Base-by-base conservation (phyloP, 495 filamentous ascomycete genomes). In the Pseudomonodictys pantanalensis region DNA sequence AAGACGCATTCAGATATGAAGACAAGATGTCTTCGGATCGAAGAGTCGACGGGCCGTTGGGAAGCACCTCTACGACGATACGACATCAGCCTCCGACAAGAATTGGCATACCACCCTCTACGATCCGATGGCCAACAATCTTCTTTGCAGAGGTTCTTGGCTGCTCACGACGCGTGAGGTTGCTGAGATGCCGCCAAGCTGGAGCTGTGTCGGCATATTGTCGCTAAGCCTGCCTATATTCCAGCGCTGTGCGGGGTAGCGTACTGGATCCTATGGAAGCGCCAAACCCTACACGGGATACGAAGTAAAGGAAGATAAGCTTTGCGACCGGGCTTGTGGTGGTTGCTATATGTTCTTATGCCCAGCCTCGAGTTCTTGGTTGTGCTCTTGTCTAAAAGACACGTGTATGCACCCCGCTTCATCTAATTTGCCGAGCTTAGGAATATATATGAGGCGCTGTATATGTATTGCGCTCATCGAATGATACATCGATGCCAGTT, bases 11-110 rank as follows among this genome's bases (percentile, higher is more conserved):
- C 17, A 38, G 28, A 61, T 46, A 48, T 61, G 56, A 60, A 55
- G n/a, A n/a, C n/a, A 41, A 18, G 38, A 18, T 29, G 58, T 61
- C 58, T 49, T 55, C 50, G 28, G 58, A 55, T 47, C 41, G 55
- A 39, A 22, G 6, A 29, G 7, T 54, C 39, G 8, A 41, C 49
- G 47, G 48, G 8, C 33, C 48, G 57, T 10, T 52, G 48, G 49
- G 24, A 47, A 20, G 15, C 26, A 45, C 35, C 42, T 43, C 56
- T 38, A 47, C n/a, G 11, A n/a, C 17, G 7, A 43, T 59, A 52
- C 46, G 26, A 59, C 11, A 24, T 8, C 22, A 32, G 45, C 25
- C 47, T 32, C 17, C 18, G 20, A 3, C 2, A 12, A 9, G n/a
- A 8, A 39, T 10, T 28, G 42, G 29, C 49, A n/a, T 25, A 32